phyloP scores from a whole-genome alignment of 257 asterid genomes.

The Eucommia ulmoides region DNA sequence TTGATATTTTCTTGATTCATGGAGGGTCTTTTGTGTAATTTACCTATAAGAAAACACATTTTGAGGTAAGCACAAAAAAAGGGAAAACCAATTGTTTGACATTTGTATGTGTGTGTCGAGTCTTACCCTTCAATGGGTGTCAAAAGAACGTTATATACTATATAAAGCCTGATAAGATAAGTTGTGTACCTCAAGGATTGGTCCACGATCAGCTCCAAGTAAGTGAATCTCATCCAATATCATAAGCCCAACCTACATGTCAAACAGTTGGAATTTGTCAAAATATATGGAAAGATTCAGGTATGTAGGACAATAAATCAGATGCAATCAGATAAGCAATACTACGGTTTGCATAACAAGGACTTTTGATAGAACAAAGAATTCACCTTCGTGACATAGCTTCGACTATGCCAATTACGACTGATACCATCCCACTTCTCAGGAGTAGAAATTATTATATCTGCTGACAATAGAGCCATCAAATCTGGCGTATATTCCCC shows the following conservation, averaged over 20 bases:
- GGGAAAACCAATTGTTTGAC: no score
- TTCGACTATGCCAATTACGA: constrained; percentile 93
- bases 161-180: constrained; percentile 49
- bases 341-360: no score
- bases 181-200: constrained; percentile 82
- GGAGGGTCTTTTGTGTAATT: no score
- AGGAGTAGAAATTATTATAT: constrained; percentile 91
- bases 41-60: no score
- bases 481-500: constrained; percentile 97
- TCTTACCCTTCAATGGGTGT: no score
- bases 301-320: no score
- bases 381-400: constrained; percentile 84
- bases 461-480: constrained; percentile 73
- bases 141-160: no score
- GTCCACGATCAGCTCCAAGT: constrained; percentile 99
- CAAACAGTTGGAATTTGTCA: constrained; percentile 1
- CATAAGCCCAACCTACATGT: constrained; percentile 81
- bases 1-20: no score
- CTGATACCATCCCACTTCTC: constrained; percentile 99
- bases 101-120: no score
- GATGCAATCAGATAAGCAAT: no score
- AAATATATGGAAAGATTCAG: not conserved
- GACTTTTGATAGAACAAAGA: constrained; percentile 4
- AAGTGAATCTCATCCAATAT: constrained; percentile 96
- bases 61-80: no score